Evolutionary conservation across 73 alveolate species (phyloP), one percentile per base, ranked within the genome.

Genomic region (Tetrahymena elliotti): DNA sequence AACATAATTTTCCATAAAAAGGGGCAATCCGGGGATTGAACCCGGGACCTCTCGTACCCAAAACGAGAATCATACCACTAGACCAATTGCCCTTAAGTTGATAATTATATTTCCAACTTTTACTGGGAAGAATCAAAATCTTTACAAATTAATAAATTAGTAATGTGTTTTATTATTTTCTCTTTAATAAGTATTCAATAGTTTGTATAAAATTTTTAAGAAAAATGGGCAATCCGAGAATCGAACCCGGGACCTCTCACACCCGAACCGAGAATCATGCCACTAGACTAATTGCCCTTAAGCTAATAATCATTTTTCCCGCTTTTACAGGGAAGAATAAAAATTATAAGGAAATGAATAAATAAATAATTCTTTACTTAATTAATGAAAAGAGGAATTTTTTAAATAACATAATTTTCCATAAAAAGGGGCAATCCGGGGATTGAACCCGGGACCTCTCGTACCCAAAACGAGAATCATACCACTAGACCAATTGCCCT

Each of bases 41-140:
- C 98, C 97, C 98, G 98, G 98, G 98, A 97, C 98, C 98, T 97
- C 98, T 97, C 97, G 98, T 97, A 97, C 98, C 98, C 98, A 93
- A 97, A 97, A 97, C 98, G 97, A 97, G 98, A 97, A 97, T 97
- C 98, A 97, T 97, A 84, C 98, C 98, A 95, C 98, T 97, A 97
- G 98, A 97, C 98, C 98, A 97, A 97, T 93, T 95, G 93, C 97
- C 98, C 98, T 88, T 47, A 12, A 47, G 27, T 27, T 27, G 27
- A 33, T 1, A 8, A 20, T 20, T 9, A 84, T 18, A 7, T 15
- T 20, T 84, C 8, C 24, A 18, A 7, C 33, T 13, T 18, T 84
- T 84, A 18, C 35, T 7, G 33, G 20, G n/a, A 6, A 47, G 13
- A 1, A 41, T 3, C 2, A 13, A 47, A 47, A 47, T 3, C 1